phyloP scores from a whole-genome alignment of 352 stramenopile genomes.

The Aphanomyces astaci region DNA sequence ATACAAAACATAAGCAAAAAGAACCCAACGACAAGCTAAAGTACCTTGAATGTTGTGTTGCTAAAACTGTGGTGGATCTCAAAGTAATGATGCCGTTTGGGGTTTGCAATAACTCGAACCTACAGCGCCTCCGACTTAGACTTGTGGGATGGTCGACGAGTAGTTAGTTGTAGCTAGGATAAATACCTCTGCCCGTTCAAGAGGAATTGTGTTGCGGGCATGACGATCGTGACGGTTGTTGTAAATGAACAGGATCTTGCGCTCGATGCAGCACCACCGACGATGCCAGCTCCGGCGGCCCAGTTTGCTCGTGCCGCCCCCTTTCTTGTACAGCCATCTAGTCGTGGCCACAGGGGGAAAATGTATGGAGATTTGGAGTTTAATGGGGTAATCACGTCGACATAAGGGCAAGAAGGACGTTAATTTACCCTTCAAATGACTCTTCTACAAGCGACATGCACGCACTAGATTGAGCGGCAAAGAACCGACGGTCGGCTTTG shows the following conservation, averaged over 20 bases:
- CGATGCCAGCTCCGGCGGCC: constrained; percentile 66
- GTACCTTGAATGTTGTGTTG: constrained; percentile 56
- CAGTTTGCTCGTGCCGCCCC: constrained; percentile 61
- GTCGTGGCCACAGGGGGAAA: too few species aligned
- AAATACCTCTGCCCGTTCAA: constrained; percentile 42
- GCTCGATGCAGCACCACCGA: constrained; percentile 70
- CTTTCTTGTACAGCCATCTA: constrained; percentile 76
- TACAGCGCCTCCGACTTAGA: too few species aligned
- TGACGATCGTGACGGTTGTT: constrained; percentile 38
- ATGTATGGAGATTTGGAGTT: too few species aligned
- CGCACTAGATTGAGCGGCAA: constrained; percentile 46
- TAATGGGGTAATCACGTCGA: too few species aligned
- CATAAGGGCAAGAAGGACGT: neutral
- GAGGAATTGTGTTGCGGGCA: constrained; percentile 51
- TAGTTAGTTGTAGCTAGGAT: neutral
- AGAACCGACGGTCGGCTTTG: constrained; percentile 58
- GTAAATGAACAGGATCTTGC: constrained; percentile 67
- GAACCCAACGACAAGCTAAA: too few species aligned
- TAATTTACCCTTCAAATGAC: constrained; percentile 4
- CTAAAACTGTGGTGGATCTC: constrained; percentile 66
- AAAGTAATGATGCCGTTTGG: constrained; percentile 71
- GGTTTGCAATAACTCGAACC: constrained; percentile 54
- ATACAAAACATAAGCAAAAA: neutral
- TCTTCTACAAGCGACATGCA: constrained; percentile 7
- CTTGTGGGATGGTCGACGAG: too few species aligned